Evolutionary conservation across 23 red algal species (phyloP).

Genomic region (Gracilaria caudata): DNA sequence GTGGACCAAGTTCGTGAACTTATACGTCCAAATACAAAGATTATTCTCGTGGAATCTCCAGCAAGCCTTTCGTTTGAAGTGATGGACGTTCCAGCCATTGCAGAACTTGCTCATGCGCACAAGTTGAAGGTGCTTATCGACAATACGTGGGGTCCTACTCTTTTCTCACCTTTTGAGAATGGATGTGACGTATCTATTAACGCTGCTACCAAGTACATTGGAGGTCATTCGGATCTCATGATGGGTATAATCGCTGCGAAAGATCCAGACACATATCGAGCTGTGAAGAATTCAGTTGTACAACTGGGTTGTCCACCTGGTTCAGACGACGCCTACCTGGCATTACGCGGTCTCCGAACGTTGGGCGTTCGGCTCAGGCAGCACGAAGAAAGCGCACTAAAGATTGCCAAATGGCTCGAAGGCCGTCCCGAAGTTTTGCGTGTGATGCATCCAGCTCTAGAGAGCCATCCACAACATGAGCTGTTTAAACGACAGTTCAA

Average conservation of each 20-base stretch:
- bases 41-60: conserved; percentile 87
- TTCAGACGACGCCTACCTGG: conserved; percentile 95
- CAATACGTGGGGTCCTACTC: conserved; percentile 95
- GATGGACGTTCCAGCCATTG: conserved; percentile 85
- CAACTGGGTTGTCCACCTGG: conserved; percentile 96
- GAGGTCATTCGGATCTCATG: conserved; percentile 99
- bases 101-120: conserved; percentile 69
- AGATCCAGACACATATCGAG: conserved; percentile 70
- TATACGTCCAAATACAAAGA: conserved; percentile 70
- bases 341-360: conserved; percentile 89
- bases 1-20: conserved; percentile 55
- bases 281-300: conserved; percentile 86
- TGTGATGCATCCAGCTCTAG: conserved; percentile 91
- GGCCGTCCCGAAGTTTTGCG: conserved; percentile 75
- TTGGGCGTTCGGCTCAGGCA: conserved; percentile 86
- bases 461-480: conserved; percentile 95
- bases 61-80: conserved; percentile 95
- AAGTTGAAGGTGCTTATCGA: conserved; percentile 87
- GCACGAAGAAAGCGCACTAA: conserved; percentile 78
- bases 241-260: conserved; percentile 90
- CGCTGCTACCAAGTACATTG: conserved; percentile 99
- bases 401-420: conserved; percentile 90
- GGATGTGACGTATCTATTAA: conserved; percentile 93
- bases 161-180: conserved; percentile 80
- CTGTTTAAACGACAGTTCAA: conserved; percentile 90